Conservation (phyloP, 202 grass and related monocot species). For the Panicum hallii region DNA sequence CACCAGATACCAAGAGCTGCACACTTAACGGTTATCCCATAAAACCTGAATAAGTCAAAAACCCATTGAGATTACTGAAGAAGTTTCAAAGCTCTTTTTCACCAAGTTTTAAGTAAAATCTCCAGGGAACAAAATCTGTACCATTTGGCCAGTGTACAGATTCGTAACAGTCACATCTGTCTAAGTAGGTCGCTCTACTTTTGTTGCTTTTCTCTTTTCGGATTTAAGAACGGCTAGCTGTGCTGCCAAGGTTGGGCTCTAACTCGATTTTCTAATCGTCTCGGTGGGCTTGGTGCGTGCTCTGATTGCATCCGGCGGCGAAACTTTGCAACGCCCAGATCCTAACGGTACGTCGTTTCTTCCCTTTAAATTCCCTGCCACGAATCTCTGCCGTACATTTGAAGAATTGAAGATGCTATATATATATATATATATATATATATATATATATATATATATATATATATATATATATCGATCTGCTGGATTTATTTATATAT, state of each 20-base stretch:
- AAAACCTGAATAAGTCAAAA: too few species aligned
- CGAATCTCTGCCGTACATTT: not conserved
- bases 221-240: not conserved
- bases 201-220: not conserved
- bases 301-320: slow-evolving; percentile 1
- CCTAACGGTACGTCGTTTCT: slow-evolving; percentile 62
- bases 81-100: not conserved
- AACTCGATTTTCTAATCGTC: slow-evolving; percentile 14
- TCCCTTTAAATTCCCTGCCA: not conserved
- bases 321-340: slow-evolving; percentile 53
- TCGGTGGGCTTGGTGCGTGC: slow-evolving; percentile 17
- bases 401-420: not conserved
- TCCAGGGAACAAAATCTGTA: not conserved
- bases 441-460: too few species aligned
- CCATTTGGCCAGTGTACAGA: not conserved
- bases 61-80: too few species aligned
- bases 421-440: too few species aligned
- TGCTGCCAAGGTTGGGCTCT: slow-evolving; percentile 20
- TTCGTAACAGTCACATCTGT: not conserved
- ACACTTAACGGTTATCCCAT: not conserved
- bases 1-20: not conserved
- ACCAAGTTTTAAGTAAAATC: not conserved
- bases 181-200: not conserved
- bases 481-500: not conserved
- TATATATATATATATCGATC: too few species aligned